Base-by-base conservation (phyloP, 225 moss, liverwort and hornwort genomes). In the Pleurozium schreberi region DNA sequence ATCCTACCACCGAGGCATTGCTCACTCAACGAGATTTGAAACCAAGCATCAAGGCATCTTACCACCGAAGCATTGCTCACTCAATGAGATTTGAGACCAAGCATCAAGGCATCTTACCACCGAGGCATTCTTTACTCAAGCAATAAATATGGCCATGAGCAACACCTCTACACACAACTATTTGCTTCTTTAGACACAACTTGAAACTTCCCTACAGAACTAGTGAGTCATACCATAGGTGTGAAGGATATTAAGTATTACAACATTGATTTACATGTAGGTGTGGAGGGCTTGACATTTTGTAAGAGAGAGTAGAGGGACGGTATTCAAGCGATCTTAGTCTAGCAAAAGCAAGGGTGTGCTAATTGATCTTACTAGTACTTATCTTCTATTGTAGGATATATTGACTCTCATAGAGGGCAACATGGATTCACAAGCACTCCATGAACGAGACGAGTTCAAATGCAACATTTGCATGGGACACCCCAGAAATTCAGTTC, bases 381-480 rank as follows among this genome's bases (percentile, higher is more conserved):
- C 14, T 22, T 38, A 26, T 7, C 25, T 15, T 38, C 6, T 27
- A 18, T 18, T 25, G 11, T 57, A 79, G 17, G 27, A n/a, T 57
- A 16, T 18, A n/a, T 17, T n/a, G n/a, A n/a, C 11, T n/a, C 18
- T n/a, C 3, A n/a, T n/a, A 3, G 79, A 57, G 5, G 11, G 1
- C 4, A 75, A 21, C 8, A 50, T 50, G 34, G 20, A 75, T 20
- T 5, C 8, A 12, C 20, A 27, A 14, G 6, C 1, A 10, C 1
- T 11, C 0, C 3, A 57, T 0, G 18, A 55, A 1, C 3, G 1
- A 27, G n/a, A 79, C 0, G 8, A 17, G 3, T 57, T 79, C n/a
- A 5, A 53, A 79, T 57, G 57, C 57, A 57, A 40, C n/a, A 79
- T 79, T 57, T 79, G 57, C 25, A 57, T n/a, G 18, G n/a, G 3